phyloP scores from a whole-genome alignment of 1,284 basidiomycete genomes.

The Apiotrichum domesticum region DNA sequence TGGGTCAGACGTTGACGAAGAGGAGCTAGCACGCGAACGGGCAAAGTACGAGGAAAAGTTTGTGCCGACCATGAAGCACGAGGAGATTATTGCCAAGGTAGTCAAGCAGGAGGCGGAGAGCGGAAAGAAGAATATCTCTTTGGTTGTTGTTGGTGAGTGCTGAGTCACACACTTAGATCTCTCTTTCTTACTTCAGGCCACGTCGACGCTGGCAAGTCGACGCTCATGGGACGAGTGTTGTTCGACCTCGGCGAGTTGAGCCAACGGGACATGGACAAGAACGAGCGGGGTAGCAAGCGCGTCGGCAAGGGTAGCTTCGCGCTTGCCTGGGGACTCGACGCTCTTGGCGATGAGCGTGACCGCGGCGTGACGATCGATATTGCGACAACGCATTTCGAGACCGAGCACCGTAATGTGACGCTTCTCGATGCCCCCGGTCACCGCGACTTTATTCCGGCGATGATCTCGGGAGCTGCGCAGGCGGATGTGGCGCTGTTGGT shows the following conservation, averaged over 20 bases:
- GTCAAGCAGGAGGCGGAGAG: conserved; percentile 54
- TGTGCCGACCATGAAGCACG: conserved; percentile 66
- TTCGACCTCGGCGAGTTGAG: conserved; percentile 85
- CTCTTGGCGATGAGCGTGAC: conserved; percentile 84
- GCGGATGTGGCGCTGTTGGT: conserved; percentile 96
- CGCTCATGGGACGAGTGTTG: conserved; percentile 87
- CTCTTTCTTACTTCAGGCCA: conserved; percentile 58
- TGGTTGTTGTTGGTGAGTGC: conserved; percentile 84
- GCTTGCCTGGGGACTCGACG: conserved; percentile 97
- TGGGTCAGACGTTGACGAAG: conserved; percentile 42
- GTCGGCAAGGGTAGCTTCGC: conserved; percentile 91
- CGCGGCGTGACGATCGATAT: conserved; percentile 98
- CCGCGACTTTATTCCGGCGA: conserved; percentile 96
- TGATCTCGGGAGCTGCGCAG: conserved; percentile 97
- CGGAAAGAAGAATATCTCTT: conserved; percentile 66
- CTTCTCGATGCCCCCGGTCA: conserved; percentile 95
- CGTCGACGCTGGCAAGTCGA: conserved; percentile 98
- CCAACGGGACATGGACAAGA: conserved; percentile 74
- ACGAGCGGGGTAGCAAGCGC: conserved; percentile 85
- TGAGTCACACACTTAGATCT: background rate
- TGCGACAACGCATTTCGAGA: conserved; percentile 74
- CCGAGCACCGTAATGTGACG: conserved; percentile 72
- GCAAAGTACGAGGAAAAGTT: conserved; percentile 53
- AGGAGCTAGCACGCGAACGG: conserved; percentile 46
- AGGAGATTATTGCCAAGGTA: conserved; percentile 80